Base-by-base conservation (phyloP, 768 basidiomycete species). In the Tremella yokohamensis region DNA sequence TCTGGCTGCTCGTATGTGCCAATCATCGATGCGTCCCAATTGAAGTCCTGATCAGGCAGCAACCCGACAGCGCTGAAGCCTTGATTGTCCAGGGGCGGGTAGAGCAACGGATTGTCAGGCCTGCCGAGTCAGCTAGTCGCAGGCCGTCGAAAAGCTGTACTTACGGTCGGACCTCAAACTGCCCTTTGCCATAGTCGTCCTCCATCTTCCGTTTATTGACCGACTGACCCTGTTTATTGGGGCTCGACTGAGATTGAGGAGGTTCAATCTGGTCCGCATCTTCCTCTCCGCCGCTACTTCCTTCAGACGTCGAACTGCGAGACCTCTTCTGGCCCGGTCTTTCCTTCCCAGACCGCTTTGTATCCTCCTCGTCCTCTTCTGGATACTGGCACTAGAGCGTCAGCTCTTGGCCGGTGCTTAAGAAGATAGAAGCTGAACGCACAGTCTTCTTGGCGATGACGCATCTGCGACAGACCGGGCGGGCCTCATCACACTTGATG, bases 401-500 rank as follows among this genome's bases (percentile, higher is more conserved):
- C 11, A 57, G 50, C 20, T 19, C n/a, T 4, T 3, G 16, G 3
- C 18, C 22, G 22, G 15, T 22, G 44, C 24, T 49, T 29, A 29
- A 24, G 26, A 39, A 12, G 56, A 29, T 40, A 3, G 15, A 22
- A 11, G 52, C 42, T 45, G n/a, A 16, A 62, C 72, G 59, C 54
- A 75, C 71, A 44, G 90, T 87, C 76, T 89, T 82, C 68, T 90
- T 87, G 9, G 88, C 87, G 76, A 89, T 88, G 22, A 85, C 83
- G 68, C 90, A 94, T 37, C 90, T 84, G 80, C 85, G 84, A 79
- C 91, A 94, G 57, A 82, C 83, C 54, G 91, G 92, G 73, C 91
- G 89, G 12, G 83, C 83, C 78, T 97, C 92, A 75, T 93, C 92
- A 77, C 92, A 97, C 87, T 96, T 96, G 71, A 97, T 90, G 82